A percentile compares a stretch with the other conserved stretches of the same genome.
Evolutionary conservation across 768 basidiomycete species (phyloP).

Genomic region (Calvatia gigantea): DNA sequence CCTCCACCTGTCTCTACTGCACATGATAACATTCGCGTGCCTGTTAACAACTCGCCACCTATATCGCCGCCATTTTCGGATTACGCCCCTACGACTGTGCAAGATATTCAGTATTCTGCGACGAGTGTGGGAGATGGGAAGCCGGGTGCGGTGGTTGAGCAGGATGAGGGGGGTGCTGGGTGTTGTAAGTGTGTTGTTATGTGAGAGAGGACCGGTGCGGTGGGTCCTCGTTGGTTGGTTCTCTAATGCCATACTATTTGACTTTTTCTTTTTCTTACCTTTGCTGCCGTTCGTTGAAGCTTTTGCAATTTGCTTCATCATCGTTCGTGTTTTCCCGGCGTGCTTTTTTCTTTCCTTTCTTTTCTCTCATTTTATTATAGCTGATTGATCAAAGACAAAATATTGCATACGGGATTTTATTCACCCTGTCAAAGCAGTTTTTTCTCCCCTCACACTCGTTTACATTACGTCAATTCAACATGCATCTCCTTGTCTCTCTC

Average conservation of each 20-base stretch:
- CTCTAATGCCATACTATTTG: not conserved
- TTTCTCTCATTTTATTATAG: no score
- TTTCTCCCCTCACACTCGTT: no score
- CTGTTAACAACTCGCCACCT: conserved; percentile 36
- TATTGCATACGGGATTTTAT: no score
- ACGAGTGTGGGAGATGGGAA: not conserved
- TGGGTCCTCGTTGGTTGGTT: not conserved
- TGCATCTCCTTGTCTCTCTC: no score
- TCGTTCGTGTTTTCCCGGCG: not conserved
- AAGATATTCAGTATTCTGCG: not conserved
- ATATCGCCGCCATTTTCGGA: conserved; percentile 64
- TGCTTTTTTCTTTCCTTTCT: not conserved
- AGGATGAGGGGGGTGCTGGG: conserved; percentile 50
- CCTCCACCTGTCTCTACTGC: conserved; percentile 18
- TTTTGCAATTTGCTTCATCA: not conserved
- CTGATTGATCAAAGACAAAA: no score
- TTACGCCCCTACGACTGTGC: conserved; percentile 38
- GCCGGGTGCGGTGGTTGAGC: conserved; percentile 32
- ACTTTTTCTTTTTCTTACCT: no score
- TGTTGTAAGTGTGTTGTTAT: conserved; percentile 86
- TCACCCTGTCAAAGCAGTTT: no score
- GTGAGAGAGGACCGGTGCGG: no score
- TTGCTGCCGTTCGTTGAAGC: no score
- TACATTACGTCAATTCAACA: no score
- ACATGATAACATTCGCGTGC: conserved; percentile 28